These are phyloP conservation scores for Camelina neglecta DNA, from an alignment of 345 rosid genomes.

Conservation along the genomic window DNA sequence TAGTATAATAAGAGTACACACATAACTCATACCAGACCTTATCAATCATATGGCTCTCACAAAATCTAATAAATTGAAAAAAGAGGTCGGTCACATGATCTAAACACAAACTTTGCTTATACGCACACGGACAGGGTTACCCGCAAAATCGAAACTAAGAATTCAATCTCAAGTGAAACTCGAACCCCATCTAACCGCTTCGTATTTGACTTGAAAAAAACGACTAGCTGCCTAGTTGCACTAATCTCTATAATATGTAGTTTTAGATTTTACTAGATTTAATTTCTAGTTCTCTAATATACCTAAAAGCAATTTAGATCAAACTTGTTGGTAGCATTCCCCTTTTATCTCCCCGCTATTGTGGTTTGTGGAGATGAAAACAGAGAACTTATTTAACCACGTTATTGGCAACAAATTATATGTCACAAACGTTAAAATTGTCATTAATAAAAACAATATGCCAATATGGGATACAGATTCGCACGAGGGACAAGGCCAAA, in stretches of 20 bases:
- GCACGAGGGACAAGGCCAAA: slow-evolving; percentile 28
- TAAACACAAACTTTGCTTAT: slow-evolving; percentile 5
- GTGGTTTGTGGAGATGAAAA: background rate
- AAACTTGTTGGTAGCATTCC: slow-evolving; percentile 7
- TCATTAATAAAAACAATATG: slow-evolving; percentile 18
- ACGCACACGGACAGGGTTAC: background rate
- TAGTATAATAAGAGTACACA: slow-evolving; percentile 14
- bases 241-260: background rate
- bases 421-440: background rate
- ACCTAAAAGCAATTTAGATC: background rate
- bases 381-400: background rate
- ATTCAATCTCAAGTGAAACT: slow-evolving; percentile 9
- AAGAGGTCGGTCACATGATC: slow-evolving; percentile 38
- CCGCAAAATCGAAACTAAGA: background rate
- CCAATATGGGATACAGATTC: slow-evolving; percentile 31
- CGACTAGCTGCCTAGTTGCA: background rate
- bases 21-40: slow-evolving; percentile 12
- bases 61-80: background rate
- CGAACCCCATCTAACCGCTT: background rate
- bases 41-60: slow-evolving; percentile 29
- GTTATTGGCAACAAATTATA: background rate
- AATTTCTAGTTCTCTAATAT: background rate
- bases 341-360: background rate
- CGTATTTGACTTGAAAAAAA: background rate
- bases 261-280: background rate